Evolutionary conservation across 2,329 filamentous ascomycete genomes (phyloP).

Genomic region (Fusarium luffae): DNA sequence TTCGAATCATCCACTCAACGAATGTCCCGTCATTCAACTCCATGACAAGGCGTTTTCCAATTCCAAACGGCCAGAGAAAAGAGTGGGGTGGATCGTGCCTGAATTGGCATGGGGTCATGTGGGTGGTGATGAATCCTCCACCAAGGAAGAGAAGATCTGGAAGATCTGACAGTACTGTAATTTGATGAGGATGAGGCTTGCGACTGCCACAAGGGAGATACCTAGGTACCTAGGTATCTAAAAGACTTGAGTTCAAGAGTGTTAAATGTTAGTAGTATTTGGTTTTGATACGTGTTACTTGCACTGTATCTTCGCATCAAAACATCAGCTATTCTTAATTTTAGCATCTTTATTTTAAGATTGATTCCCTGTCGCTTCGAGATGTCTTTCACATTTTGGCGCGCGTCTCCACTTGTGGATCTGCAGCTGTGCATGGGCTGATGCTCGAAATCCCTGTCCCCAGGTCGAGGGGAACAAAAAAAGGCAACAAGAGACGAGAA

Average conservation of each 20-base stretch:
- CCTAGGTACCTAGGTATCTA: too few relatives aligned
- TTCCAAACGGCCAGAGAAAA: constrained; percentile 3
- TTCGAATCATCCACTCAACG: not conserved
- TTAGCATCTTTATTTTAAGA: constrained; percentile 12
- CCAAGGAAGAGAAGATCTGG: not conserved
- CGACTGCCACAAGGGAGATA: not conserved
- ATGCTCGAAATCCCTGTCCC: constrained; percentile 25
- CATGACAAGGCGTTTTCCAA: constrained; percentile 15
- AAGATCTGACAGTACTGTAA: not conserved
- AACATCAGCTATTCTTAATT: not conserved
- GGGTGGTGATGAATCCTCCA: constrained; percentile 4
- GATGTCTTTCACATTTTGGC: constrained; percentile 31
- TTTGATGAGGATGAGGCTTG: not conserved
- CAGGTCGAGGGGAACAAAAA: not conserved
- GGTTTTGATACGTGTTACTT: not conserved
- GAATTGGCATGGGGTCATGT: constrained; percentile 4
- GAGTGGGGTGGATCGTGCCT: constrained; percentile 6
- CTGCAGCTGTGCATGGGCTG: constrained; percentile 40
- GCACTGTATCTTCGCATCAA: not conserved
- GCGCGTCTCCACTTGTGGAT: constrained; percentile 37
- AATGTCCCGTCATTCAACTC: not conserved
- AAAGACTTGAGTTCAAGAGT: not conserved
- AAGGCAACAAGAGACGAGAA: not conserved
- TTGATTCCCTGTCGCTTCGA: constrained; percentile 2
- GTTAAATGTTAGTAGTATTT: too few relatives aligned